phyloP scores from a whole-genome alignment of 495 filamentous ascomycete species.

The Penicillium parvum region DNA sequence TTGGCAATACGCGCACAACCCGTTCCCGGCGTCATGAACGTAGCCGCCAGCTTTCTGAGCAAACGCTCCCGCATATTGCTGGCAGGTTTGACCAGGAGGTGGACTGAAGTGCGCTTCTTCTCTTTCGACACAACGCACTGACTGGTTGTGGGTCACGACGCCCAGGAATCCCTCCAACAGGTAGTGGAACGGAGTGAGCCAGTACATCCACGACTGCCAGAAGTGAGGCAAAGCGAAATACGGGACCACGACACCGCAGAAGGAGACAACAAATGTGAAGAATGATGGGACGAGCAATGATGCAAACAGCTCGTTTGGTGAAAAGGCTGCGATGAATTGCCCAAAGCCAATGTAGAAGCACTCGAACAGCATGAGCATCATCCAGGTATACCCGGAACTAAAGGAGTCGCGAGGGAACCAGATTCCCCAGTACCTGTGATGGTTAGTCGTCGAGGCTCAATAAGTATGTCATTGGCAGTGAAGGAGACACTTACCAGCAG shows the following conservation, averaged over 20 bases:
- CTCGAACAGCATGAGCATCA: constrained; percentile 64
- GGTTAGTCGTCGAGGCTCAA: too few relatives aligned
- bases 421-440: constrained; percentile 45
- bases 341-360: constrained; percentile 70
- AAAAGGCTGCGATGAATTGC: constrained; percentile 69
- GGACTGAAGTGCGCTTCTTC: constrained; percentile 57
- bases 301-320: constrained; percentile 68
- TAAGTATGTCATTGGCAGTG: too few relatives aligned
- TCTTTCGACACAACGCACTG: constrained; percentile 48
- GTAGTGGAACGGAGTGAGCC: constrained; percentile 60
- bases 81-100: constrained; percentile 48
- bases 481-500: constrained; percentile 50
- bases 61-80: constrained; percentile 46
- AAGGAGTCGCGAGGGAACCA: constrained; percentile 53
- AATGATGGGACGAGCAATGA: constrained; percentile 63
- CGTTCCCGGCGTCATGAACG: constrained; percentile 39
- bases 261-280: constrained; percentile 59
- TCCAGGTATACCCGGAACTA: constrained; percentile 51
- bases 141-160: constrained; percentile 49
- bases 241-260: constrained; percentile 61
- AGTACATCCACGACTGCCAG: constrained; percentile 68
- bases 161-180: constrained; percentile 55
- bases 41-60: constrained; percentile 46
- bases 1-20: constrained; percentile 59
- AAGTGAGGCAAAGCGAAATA: constrained; percentile 51